Conservation (phyloP, 2,329 filamentous ascomycete genomes). For the Plectosphaerella plurivora region DNA sequence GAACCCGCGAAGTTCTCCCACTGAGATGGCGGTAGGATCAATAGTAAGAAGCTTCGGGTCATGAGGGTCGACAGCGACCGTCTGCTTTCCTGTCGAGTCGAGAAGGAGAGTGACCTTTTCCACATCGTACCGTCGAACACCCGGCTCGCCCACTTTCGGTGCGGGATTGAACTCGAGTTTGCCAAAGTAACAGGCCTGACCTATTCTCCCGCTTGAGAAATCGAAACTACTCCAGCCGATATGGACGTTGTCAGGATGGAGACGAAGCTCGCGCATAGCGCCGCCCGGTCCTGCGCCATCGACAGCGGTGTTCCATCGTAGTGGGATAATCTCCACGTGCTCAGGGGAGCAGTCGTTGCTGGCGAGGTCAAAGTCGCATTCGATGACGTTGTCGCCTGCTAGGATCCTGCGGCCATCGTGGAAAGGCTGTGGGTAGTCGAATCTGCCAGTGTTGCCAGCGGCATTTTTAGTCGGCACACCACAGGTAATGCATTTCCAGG, state of each 20-base stretch:
- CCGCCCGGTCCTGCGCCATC: constrained; percentile 27
- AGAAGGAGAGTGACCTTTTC: constrained; percentile 26
- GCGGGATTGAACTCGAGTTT: constrained; percentile 33
- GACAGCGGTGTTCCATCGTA: constrained; percentile 27
- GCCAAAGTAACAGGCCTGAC: constrained; percentile 27
- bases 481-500: constrained; percentile 43
- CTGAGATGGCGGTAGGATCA: constrained; percentile 21
- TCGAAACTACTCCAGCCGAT: constrained; percentile 36
- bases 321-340: constrained; percentile 31
- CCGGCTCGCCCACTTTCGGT: constrained; percentile 22
- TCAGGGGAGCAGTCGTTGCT: constrained; percentile 31
- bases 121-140: constrained; percentile 29
- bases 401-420: constrained; percentile 29
- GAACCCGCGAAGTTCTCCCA: constrained; percentile 37
- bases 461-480: constrained; percentile 29
- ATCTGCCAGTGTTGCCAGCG: constrained; percentile 10
- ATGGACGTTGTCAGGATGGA: constrained; percentile 40
- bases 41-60: constrained; percentile 22
- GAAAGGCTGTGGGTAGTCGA: constrained; percentile 39
- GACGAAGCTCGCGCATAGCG: constrained; percentile 32
- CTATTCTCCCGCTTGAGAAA: constrained; percentile 9
- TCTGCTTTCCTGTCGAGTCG: constrained; percentile 12
- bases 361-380: constrained; percentile 27
- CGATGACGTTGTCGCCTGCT: constrained; percentile 26
- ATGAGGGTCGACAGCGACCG: constrained; percentile 17